Evolutionary conservation across 2,329 filamentous ascomycete genomes (phyloP).

Genomic region (Ophiosphaerella herpotricha): DNA sequence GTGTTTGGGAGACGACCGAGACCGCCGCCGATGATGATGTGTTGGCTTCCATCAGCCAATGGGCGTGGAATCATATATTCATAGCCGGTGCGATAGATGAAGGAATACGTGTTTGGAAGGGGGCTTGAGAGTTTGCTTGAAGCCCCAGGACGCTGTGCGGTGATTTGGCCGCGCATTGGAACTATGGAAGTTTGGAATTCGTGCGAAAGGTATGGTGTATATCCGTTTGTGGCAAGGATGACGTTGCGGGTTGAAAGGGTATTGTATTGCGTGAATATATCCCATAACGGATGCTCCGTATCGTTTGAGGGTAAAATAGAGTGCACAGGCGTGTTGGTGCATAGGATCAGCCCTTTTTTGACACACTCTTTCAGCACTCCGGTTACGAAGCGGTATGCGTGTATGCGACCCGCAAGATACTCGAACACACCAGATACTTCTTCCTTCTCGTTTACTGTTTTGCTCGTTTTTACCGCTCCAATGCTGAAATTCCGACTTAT

Average conservation of each 20-base stretch:
- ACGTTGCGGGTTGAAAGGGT: constrained; percentile 21
- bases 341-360: constrained; percentile 31
- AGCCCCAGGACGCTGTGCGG: constrained; percentile 43
- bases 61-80: constrained; percentile 70
- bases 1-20: constrained; percentile 48
- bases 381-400: constrained; percentile 40
- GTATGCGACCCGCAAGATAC: constrained; percentile 38
- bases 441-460: constrained; percentile 17
- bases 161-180: constrained; percentile 49
- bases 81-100: constrained; percentile 65
- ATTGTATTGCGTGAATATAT: constrained; percentile 23
- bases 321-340: constrained; percentile 36
- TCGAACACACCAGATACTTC: constrained; percentile 34
- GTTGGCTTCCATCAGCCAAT: constrained; percentile 43
- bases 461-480: constrained; percentile 22
- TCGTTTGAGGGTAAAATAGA: constrained; percentile 11
- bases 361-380: constrained; percentile 31
- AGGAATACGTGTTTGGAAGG: constrained; percentile 61
- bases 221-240: constrained; percentile 44
- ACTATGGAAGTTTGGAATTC: constrained; percentile 48
- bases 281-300: constrained; percentile 11
- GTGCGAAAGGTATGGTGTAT: constrained; percentile 35
- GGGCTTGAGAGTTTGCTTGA: constrained; percentile 44
- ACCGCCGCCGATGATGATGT: constrained; percentile 67
- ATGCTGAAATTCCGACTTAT: constrained; percentile 24